Percentiles rank a stretch among this genome's conserved stretches.
Evolutionary conservation across 2,329 filamentous ascomycete species (phyloP).

Genomic region (Hymenoscyphus albidus): DNA sequence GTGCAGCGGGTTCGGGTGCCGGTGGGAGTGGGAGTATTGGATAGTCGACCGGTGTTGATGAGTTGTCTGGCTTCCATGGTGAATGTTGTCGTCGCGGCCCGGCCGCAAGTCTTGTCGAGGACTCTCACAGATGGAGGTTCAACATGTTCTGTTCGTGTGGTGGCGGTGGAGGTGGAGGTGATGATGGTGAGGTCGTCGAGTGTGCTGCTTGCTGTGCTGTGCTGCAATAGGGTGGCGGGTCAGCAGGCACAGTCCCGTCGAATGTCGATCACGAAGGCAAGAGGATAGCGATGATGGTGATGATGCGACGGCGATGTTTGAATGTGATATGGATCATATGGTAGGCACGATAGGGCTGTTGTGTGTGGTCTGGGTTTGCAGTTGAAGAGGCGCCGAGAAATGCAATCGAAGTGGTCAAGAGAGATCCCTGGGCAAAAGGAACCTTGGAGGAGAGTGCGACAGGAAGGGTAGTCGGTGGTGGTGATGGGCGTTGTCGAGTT

Average conservation of each 20-base stretch:
- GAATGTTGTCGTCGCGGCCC: slow-evolving; percentile 25
- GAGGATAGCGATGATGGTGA: no score
- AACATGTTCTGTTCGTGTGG: slow-evolving; percentile 18
- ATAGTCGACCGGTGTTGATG: slow-evolving; percentile 29
- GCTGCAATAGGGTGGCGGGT: neutral
- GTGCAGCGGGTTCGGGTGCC: slow-evolving; percentile 50
- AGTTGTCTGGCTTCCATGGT: slow-evolving; percentile 32
- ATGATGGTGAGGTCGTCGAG: neutral
- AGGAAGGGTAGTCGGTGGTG: neutral
- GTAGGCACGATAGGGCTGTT: neutral
- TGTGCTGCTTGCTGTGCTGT: neutral
- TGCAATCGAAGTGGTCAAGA: neutral
- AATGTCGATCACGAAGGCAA: no score
- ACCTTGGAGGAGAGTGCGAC: neutral
- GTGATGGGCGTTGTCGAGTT: neutral
- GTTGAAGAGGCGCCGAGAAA: neutral
- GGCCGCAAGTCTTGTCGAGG: slow-evolving; percentile 25
- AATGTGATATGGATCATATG: neutral
- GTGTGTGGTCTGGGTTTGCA: neutral
- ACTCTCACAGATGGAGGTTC: slow-evolving; percentile 18
- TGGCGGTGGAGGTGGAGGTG: neutral
- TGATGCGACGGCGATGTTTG: neutral
- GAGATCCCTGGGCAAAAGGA: neutral
- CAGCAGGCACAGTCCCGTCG: neutral
- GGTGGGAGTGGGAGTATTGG: slow-evolving; percentile 34